Percentiles rank a stretch among this genome's conserved stretches.
Conservation (phyloP, 768 basidiomycete species). For the Psilocybe cubensis region DNA sequence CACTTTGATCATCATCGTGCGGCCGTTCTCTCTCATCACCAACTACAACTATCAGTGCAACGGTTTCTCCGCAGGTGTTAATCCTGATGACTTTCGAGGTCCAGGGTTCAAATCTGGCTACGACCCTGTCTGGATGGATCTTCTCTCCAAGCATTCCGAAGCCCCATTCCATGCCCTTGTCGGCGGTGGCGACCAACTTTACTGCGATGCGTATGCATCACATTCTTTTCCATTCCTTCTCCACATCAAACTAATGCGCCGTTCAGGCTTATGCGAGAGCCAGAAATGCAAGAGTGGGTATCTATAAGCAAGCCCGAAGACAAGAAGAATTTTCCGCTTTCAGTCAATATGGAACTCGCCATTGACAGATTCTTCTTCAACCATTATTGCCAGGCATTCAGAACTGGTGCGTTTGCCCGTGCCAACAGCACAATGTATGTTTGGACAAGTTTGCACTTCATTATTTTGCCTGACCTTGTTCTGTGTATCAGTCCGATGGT, state of each 20-base stretch:
- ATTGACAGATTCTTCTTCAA: slow-evolving; percentile 91
- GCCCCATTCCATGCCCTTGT: slow-evolving; percentile 89
- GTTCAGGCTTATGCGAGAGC: slow-evolving; percentile 77
- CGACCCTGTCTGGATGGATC: slow-evolving; percentile 92
- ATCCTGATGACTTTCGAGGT: slow-evolving; percentile 83
- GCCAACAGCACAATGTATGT: slow-evolving; percentile 90
- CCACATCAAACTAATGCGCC: not conserved
- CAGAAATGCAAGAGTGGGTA: slow-evolving; percentile 89
- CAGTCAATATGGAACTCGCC: slow-evolving; percentile 70
- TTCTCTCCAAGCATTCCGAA: slow-evolving; percentile 81
- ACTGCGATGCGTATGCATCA: slow-evolving; percentile 70
- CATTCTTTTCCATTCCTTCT: not conserved
- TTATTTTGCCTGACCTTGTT: not conserved
- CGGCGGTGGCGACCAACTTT: slow-evolving; percentile 94
- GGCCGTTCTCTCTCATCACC: not conserved
- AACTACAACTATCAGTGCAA: slow-evolving; percentile 65
- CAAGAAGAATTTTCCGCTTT: slow-evolving; percentile 63
- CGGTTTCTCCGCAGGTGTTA: slow-evolving; percentile 88
- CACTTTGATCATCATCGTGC: not conserved
- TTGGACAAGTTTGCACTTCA: not conserved
- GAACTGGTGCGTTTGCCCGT: slow-evolving; percentile 87
- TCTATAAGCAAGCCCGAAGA: slow-evolving; percentile 55
- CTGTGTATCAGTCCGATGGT: slow-evolving; percentile 72
- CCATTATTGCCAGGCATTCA: slow-evolving; percentile 87
- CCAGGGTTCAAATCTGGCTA: slow-evolving; percentile 82